phyloP scores from a whole-genome alignment of 139 green algal genomes.

The Tetraselmis striata region DNA sequence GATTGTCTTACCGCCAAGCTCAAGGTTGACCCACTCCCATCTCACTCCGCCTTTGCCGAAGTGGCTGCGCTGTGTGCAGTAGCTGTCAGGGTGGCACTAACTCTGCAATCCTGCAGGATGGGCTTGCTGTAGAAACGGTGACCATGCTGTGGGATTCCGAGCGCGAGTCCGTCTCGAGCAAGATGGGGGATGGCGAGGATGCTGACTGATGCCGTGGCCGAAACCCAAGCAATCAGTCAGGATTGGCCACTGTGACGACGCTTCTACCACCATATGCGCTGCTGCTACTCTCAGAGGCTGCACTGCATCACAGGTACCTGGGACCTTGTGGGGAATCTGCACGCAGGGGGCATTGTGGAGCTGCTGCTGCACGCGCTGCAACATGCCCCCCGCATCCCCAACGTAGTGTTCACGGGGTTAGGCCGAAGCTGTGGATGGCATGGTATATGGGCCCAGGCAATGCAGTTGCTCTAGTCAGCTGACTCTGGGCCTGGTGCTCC shows the following conservation, averaged over 20 bases:
- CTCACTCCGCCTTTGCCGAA: too few relatives aligned
- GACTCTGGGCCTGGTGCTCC: not conserved
- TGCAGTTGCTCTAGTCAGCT: not conserved
- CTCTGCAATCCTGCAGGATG: slow-evolving; percentile 83
- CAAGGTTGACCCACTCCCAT: slow-evolving; percentile 72
- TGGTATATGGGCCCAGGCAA: not conserved
- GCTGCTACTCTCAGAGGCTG: slow-evolving; percentile 88
- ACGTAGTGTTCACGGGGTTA: slow-evolving; percentile 91
- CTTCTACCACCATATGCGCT: not conserved
- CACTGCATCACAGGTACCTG: slow-evolving; percentile 95
- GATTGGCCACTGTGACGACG: slow-evolving; percentile 3
- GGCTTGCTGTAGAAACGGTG: slow-evolving; percentile 80
- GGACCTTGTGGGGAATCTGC: slow-evolving; percentile 79
- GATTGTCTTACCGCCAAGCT: slow-evolving; percentile 79
- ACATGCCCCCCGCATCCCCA: slow-evolving; percentile 51
- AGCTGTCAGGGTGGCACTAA: too few relatives aligned
- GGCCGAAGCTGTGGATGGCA: not conserved
- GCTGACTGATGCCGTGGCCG: not conserved
- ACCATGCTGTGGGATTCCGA: slow-evolving; percentile 81
- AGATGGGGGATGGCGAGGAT: not conserved
- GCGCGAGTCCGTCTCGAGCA: slow-evolving; percentile 25
- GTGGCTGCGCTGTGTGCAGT: too few relatives aligned
- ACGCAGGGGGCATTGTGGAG: slow-evolving; percentile 89
- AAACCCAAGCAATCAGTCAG: not conserved
- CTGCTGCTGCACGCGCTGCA: slow-evolving; percentile 78